phyloP scores from a whole-genome alignment of 75 land plant genomes.

The Cupressus sempervirens region DNA sequence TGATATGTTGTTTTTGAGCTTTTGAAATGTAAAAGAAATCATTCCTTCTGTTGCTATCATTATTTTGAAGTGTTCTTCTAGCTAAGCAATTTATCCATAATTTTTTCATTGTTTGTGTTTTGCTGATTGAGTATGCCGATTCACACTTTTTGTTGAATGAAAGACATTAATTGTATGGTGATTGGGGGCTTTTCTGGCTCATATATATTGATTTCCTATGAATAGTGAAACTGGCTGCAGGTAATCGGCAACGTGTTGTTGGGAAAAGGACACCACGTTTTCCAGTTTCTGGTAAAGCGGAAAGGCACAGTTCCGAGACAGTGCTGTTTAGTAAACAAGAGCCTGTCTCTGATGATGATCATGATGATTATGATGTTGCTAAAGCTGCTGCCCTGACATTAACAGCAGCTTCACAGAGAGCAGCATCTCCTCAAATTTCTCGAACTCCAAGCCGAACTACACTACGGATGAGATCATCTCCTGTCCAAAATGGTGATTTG shows the following conservation, averaged over 20 bases:
- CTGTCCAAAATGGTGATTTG: constrained; percentile 42
- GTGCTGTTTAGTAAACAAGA: constrained; percentile 23
- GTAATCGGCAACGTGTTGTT: constrained; percentile 60
- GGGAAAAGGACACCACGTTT: constrained; percentile 87
- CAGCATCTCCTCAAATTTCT: constrained; percentile 70
- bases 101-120: neutral
- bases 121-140: neutral
- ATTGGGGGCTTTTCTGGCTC: neutral
- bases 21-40: neutral
- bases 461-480: constrained; percentile 29
- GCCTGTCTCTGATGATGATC: constrained; percentile 22
- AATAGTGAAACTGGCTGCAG: constrained; percentile 26
- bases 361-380: constrained; percentile 62
- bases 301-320: constrained; percentile 27
- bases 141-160: neutral
- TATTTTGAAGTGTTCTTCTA: neutral
- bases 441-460: constrained; percentile 48
- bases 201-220: neutral
- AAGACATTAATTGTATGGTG: neutral
- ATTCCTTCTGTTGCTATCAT: neutral
- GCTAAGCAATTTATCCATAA: neutral
- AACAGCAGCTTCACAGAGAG: constrained; percentile 65
- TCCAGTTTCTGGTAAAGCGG: constrained; percentile 37
- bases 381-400: constrained; percentile 67
- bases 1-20: neutral